These are phyloP conservation scores for Pouteria glomerata DNA, from an alignment of 148 eudicot species.

Conservation along the genomic window DNA sequence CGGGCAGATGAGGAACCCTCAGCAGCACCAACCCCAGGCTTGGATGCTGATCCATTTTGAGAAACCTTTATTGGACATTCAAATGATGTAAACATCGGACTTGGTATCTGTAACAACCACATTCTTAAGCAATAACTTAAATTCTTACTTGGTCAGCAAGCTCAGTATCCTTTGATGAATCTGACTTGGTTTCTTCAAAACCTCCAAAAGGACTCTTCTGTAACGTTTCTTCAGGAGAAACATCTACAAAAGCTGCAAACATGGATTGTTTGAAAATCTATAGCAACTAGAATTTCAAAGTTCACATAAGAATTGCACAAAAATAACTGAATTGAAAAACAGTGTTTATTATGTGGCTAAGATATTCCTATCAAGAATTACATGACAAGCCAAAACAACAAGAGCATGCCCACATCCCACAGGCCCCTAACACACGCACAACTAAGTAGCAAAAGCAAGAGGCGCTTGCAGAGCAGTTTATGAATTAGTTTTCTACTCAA, in stretches of 20 bases:
- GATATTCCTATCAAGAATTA: neutral
- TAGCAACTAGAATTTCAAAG: neutral
- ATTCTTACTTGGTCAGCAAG: conserved; percentile 42
- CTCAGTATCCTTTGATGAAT: conserved; percentile 35
- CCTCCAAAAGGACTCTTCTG: conserved; percentile 63
- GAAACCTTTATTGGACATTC: conserved; percentile 37
- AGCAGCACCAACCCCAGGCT: conserved; percentile 26
- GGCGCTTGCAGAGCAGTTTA: neutral
- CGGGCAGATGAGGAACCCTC: conserved; percentile 39
- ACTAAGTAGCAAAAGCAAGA: neutral
- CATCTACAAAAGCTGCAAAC: conserved; percentile 82
- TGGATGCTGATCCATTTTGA: conserved; percentile 64
- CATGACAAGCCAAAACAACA: neutral
- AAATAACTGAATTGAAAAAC: neutral
- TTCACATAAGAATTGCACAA: neutral
- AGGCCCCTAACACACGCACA: neutral
- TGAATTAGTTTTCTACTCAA: too few species aligned
- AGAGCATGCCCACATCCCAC: neutral
- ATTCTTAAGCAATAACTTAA: conserved; percentile 4
- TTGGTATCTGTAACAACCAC: neutral
- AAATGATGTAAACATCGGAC: neutral
- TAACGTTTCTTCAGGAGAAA: conserved; percentile 78
- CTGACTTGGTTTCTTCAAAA: conserved; percentile 39
- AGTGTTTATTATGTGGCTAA: neutral
- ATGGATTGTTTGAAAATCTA: neutral